Conservation (phyloP, 345 rosid genomes). For the Populus alba region DNA sequence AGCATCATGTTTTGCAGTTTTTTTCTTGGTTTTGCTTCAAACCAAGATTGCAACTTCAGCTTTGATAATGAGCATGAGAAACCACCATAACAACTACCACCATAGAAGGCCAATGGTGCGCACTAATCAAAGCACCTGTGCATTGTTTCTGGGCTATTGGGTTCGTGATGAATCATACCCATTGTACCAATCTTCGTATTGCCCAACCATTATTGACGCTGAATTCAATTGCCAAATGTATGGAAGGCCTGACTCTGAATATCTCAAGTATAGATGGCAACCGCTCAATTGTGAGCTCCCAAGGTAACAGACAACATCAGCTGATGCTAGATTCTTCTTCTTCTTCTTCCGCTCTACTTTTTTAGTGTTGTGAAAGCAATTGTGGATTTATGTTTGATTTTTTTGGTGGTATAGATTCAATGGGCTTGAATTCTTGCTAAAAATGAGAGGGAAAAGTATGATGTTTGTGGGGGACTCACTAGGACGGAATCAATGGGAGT, state of each 20-base stretch:
- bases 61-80: constrained; percentile 53
- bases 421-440: constrained; percentile 62
- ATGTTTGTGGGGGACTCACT: constrained; percentile 96
- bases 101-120: constrained; percentile 52
- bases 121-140: constrained; percentile 54
- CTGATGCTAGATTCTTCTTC: background rate
- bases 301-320: constrained; percentile 36
- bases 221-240: constrained; percentile 74
- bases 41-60: constrained; percentile 49
- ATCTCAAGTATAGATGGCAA: constrained; percentile 84
- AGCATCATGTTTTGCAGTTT: constrained; percentile 25
- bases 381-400: background rate
- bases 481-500: constrained; percentile 90
- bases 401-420: constrained; percentile 45
- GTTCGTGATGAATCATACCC: constrained; percentile 74
- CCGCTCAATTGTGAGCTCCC: constrained; percentile 85
- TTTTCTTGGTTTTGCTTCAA: constrained; percentile 33
- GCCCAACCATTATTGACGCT: constrained; percentile 59
- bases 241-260: constrained; percentile 87
- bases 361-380: background rate
- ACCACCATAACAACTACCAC: constrained; percentile 49
- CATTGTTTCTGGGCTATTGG: constrained; percentile 66
- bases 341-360: background rate
- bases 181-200: constrained; percentile 46
- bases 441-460: constrained; percentile 66